phyloP scores from a whole-genome alignment of 192 early-diverging fungal species.

The Coemansia sp. region DNA sequence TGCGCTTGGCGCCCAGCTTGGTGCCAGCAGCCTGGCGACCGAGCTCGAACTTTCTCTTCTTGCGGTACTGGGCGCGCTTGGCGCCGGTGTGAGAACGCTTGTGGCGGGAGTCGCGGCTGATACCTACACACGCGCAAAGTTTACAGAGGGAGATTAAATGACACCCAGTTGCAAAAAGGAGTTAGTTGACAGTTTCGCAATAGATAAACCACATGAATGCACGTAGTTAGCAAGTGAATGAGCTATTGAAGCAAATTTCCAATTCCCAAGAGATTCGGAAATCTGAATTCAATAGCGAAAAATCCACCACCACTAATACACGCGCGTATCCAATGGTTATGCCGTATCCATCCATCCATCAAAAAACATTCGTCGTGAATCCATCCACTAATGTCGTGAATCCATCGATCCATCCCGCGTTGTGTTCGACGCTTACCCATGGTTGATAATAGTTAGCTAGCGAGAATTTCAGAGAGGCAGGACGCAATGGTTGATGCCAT shows the following conservation, averaged over 20 bases:
- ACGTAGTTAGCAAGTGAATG: neutral
- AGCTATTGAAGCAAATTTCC: neutral
- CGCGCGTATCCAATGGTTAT: constrained; percentile 12
- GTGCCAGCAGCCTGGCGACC: constrained; percentile 98
- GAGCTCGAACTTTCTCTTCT: constrained; percentile 99
- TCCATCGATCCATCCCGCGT: constrained; percentile 6
- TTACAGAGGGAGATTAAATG: no score
- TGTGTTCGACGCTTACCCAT: constrained; percentile 39
- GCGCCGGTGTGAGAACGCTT: constrained; percentile 97
- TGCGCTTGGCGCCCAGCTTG: constrained; percentile 95
- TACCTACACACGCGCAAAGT: constrained; percentile 65
- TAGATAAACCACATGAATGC: neutral
- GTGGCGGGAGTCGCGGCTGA: constrained; percentile 99
- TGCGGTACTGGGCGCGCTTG: constrained; percentile 99
- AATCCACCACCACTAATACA: neutral
- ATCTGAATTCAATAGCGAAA: neutral
- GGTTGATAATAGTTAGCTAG: constrained; percentile 23
- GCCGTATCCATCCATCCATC: constrained; percentile 16
- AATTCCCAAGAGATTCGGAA: neutral
- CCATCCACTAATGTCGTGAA: neutral
- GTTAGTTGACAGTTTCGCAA: neutral
- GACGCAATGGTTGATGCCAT: neutral
- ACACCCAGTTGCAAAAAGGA: neutral
- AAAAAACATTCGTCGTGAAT: constrained; percentile 1
- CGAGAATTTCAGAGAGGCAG: constrained; percentile 17